Evolutionary conservation across 2,329 filamentous ascomycete genomes (phyloP), one percentile per base, ranked within the genome.

Genomic region (Parastagonospora nodorum): DNA sequence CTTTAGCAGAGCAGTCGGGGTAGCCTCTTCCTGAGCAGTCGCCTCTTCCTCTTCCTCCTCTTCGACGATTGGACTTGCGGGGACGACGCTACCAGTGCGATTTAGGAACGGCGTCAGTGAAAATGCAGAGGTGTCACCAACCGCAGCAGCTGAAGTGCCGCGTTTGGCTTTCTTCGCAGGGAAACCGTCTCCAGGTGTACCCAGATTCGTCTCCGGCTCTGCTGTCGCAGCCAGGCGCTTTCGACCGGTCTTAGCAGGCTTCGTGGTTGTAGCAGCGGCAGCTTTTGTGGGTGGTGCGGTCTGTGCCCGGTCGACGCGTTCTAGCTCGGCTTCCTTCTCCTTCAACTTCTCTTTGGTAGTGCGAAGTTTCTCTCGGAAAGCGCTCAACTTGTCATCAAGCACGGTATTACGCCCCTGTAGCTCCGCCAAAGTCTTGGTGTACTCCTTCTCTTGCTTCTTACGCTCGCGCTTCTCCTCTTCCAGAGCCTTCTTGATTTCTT

Each of bases 81-180:
- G 75, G n/a, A 76, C 74, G 11, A 87, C 76, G 57, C 79, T 87
- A 53, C 81, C 85, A 24, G 84, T 87, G 43, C 88, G 85, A 72
- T 92, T 96, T 54, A 97, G 80, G 78, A 96, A 97, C 0, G 93
- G 93, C 0, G 93, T 97, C 57, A 97, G 91, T 4, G 92, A 96
- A 73, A 97, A 97, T 2, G 83, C 87, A 0, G 92, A 97, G 73
- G 96, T 97, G 67, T 96, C 90, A 28, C 89, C 91, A 5, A 89
- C 78, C 48, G 85, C 76, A 1, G 83, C 81, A 2, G 66, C 66
- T 32, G 84, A 82, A 15, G 85, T 82, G 10, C 68, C 71, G 53
- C 79, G 77, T 54, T 69, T 73, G 29, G 73, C 71, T 55, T 79
- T 76, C 68, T 80, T 80, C 31, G 73, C 71, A 24, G 74, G 72